A percentile compares a stretch with the other conserved stretches of the same genome.
Evolutionary conservation across 305 asterid species (phyloP).

Genomic region (Petunia hybrid): DNA sequence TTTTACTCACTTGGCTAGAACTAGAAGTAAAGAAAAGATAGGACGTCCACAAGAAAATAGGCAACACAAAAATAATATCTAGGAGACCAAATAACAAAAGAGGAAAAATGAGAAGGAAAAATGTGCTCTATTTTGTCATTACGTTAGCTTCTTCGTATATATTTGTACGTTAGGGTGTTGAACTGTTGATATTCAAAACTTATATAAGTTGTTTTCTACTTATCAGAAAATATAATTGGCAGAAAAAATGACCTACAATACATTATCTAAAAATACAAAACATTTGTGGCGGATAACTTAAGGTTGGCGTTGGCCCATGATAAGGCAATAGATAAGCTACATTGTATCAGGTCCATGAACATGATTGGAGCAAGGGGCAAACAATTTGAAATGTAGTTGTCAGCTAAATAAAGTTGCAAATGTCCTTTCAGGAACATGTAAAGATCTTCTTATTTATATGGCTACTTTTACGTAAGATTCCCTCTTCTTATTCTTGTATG

Average conservation of each 20-base stretch:
- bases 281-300: not conserved
- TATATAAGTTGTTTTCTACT: slow-evolving; percentile 29
- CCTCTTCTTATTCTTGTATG: slow-evolving; percentile 26
- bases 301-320: slow-evolving; percentile 18
- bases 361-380: not conserved
- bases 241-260: slow-evolving; percentile 13
- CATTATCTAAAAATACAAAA: not conserved
- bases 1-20: too few relatives aligned
- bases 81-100: not conserved
- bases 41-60: not conserved
- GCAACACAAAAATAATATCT: not conserved
- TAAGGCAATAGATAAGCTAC: slow-evolving; percentile 14
- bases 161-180: not conserved
- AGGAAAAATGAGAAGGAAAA: not conserved
- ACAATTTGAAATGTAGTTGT: not conserved
- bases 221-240: slow-evolving; percentile 17
- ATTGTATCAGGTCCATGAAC: slow-evolving; percentile 9
- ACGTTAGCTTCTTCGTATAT: not conserved
- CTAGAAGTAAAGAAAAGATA: not conserved
- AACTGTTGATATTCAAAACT: not conserved
- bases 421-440: slow-evolving; percentile 43
- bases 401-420: slow-evolving; percentile 1
- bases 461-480: slow-evolving; percentile 45
- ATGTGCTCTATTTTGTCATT: not conserved
- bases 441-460: slow-evolving; percentile 34